Conservation (phyloP, 108 stramenopile genomes). For the Stephanodiscus triporus region DNA sequence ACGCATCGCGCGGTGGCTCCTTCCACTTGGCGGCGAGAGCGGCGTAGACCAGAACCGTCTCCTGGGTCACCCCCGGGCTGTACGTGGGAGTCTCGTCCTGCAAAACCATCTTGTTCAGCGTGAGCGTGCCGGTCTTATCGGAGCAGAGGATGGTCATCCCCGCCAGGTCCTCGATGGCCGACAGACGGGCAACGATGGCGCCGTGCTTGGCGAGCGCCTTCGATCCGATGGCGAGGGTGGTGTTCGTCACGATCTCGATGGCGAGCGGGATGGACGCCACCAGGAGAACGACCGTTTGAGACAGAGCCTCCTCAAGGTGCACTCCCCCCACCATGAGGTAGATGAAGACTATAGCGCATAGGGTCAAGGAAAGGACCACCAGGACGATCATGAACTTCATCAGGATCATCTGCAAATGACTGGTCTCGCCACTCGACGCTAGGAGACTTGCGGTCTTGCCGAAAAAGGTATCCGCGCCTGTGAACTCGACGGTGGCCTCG, state of each 20-base stretch:
- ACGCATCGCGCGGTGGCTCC: slow-evolving; percentile 61
- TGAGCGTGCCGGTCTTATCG: slow-evolving; percentile 90
- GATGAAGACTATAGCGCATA: slow-evolving; percentile 59
- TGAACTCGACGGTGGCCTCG: slow-evolving; percentile 63
- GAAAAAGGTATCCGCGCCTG: slow-evolving; percentile 80
- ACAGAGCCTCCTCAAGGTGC: slow-evolving; percentile 42
- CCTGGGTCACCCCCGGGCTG: slow-evolving; percentile 50
- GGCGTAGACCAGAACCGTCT: slow-evolving; percentile 58
- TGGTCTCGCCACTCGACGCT: slow-evolving; percentile 42
- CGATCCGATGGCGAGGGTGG: slow-evolving; percentile 82
- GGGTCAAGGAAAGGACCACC: slow-evolving; percentile 54
- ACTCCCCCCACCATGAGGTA: slow-evolving; percentile 50
- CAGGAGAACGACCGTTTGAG: slow-evolving; percentile 71
- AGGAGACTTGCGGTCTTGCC: slow-evolving; percentile 76
- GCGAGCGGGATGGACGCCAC: slow-evolving; percentile 84
- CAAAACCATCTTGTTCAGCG: slow-evolving; percentile 76
- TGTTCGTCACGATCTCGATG: slow-evolving; percentile 80
- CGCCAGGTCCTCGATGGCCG: slow-evolving; percentile 84
- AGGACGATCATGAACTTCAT: slow-evolving; percentile 69
- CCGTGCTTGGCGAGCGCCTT: background rate
- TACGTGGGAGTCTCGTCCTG: slow-evolving; percentile 61
- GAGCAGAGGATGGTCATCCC: slow-evolving; percentile 85
- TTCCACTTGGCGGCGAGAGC: slow-evolving; percentile 75
- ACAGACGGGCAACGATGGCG: slow-evolving; percentile 78
- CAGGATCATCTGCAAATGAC: slow-evolving; percentile 67